These are phyloP conservation scores for Tolypocladium nubicola DNA, from an alignment of 2,329 filamentous ascomycete species.

Conservation along the genomic window DNA sequence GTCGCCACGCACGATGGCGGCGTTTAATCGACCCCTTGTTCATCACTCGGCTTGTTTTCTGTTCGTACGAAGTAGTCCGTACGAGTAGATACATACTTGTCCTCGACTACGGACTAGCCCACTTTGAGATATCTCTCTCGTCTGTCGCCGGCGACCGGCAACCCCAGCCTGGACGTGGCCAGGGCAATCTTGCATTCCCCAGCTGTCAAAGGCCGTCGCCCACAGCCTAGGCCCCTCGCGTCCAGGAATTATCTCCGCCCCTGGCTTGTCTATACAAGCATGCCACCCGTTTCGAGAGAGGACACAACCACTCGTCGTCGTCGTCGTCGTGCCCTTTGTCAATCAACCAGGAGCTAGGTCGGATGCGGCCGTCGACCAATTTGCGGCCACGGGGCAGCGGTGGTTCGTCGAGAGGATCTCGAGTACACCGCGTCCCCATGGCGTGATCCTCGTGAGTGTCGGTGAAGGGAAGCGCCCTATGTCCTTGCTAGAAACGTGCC, in stretches of 20 bases:
- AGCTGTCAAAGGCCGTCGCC: neutral
- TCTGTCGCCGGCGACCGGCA: neutral
- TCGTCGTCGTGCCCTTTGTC: neutral
- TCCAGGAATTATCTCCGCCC: neutral
- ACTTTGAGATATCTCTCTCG: neutral
- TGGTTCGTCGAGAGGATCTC: neutral
- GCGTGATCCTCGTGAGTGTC: neutral
- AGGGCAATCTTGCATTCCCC: neutral
- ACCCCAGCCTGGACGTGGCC: neutral
- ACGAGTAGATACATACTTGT: neutral
- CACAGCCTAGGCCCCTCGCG: neutral
- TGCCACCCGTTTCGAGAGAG: neutral
- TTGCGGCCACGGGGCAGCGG: neutral
- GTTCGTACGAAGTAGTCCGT: no score
- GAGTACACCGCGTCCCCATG: neutral
- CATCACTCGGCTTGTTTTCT: neutral
- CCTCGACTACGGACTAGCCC: neutral
- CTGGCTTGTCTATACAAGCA: neutral
- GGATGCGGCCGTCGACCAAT: neutral
- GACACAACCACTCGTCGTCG: neutral
- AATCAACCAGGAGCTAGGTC: neutral
- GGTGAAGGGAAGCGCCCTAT: neutral
- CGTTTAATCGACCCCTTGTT: neutral
- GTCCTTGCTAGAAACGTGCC: neutral
- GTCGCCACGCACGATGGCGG: neutral